Percentiles rank a stretch among this genome's conserved stretches.
These are phyloP conservation scores for Insectozyma bohioensis DNA, from an alignment of 1,139 yeast species.

Conservation along the genomic window DNA sequence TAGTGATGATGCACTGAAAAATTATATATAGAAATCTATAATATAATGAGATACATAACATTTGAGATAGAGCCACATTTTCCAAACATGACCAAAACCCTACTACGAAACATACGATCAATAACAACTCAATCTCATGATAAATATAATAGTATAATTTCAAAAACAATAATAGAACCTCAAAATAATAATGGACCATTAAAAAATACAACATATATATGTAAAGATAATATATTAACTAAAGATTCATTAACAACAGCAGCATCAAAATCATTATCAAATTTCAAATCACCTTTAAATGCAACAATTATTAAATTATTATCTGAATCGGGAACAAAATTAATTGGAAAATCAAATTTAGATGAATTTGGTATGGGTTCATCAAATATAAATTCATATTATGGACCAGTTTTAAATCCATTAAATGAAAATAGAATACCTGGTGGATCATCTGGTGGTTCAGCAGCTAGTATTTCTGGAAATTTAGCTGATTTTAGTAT, in stretches of 20 bases:
- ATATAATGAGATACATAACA: not conserved
- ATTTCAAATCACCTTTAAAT: slow-evolving; percentile 73
- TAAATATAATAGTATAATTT: slow-evolving; percentile 12
- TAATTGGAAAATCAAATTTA: slow-evolving; percentile 87
- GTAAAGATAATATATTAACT: slow-evolving; percentile 80
- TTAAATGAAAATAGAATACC: slow-evolving; percentile 43
- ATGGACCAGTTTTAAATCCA: slow-evolving; percentile 76
- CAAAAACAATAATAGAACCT: slow-evolving; percentile 5
- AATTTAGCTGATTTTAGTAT: slow-evolving; percentile 58
- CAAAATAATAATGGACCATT: slow-evolving; percentile 4
- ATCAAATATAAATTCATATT: slow-evolving; percentile 53
- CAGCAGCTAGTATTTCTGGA: slow-evolving; percentile 88
- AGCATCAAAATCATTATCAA: slow-evolving; percentile 59
- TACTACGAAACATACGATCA: slow-evolving; percentile 1
- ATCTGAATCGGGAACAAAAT: slow-evolving; percentile 46
- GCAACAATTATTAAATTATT: slow-evolving; percentile 70
- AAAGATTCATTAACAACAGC: slow-evolving; percentile 68
- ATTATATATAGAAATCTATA: not conserved
- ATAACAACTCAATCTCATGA: slow-evolving; percentile 3
- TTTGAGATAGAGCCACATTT: not conserved
- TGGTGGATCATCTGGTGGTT: slow-evolving; percentile 97
- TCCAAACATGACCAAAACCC: not conserved
- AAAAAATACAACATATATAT: slow-evolving; percentile 18
- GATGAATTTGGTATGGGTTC: slow-evolving; percentile 99
- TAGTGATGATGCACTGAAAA: not conserved